Evolutionary conservation across 2,329 filamentous ascomycete genomes (phyloP), one percentile per base, ranked within the genome.

Genomic region (Cercospora zeina): DNA sequence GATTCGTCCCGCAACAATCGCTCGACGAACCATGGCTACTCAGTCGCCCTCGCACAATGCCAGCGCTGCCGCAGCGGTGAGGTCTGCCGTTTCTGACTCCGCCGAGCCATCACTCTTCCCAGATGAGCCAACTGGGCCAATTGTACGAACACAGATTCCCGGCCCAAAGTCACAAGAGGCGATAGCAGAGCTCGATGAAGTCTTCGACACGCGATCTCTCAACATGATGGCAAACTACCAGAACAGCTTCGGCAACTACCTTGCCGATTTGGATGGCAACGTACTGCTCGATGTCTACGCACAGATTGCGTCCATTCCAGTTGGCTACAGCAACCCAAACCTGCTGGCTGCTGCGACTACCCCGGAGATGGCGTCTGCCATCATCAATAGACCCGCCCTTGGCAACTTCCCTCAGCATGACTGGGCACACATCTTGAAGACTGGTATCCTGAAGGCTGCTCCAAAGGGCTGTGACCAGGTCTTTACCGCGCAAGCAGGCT

Each of bases 231-330:
- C 84, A 64, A 88, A 93, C 77, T 93, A 91, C 77, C 81, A 83
- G 67, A 85, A 87, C 77, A 90, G 87, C 70, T 78, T 82, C 62
- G 91, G 91, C 72, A 96, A 96, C 81, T 96, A 96, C 69, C 86
- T 91, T 68, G 83, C 83, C 34, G 88, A 91, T 69, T 82, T 86
- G 0, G 88, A 91, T 71, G 88, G 87, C 67, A 90, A 91, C 72
- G 77, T 85, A 14, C 78, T 90, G 62, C 82, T 91, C n/a, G 88
- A 91, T 70, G 88, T 90, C 79, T 93, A 93, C 74, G 90, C 92
- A 56, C 92, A 96, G 78, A 96, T 96, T 73, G 92, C 92, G 66
- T 96, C 91, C 45, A 96, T 96, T 70, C 90, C 92, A 3, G 83
- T 96, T 50, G 92, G 92, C 64, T 96, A 96, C 84, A 96, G 93